These are phyloP conservation scores for Amylostereum areolatum DNA, from an alignment of 1,284 basidiomycete genomes.

Conservation along the genomic window DNA sequence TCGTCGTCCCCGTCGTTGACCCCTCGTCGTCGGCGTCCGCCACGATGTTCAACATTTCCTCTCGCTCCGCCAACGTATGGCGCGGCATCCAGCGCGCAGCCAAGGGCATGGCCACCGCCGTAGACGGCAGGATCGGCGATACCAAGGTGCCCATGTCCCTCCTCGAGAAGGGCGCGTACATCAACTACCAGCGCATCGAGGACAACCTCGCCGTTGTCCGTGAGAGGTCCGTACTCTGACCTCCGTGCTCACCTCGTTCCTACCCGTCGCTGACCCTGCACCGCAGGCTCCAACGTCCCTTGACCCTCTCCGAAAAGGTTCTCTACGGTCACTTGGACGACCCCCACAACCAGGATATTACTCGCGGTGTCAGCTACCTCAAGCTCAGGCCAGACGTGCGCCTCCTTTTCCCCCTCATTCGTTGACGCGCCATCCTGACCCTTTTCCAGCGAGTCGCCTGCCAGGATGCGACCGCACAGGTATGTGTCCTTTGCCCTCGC, in stretches of 20 bases:
- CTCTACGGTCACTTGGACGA: conserved; percentile 98
- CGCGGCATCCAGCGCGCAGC: conserved; percentile 54
- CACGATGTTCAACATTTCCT: conserved; percentile 68
- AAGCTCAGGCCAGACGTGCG: conserved; percentile 90
- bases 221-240: conserved; percentile 50
- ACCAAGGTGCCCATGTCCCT: conserved; percentile 91
- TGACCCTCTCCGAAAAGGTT: conserved; percentile 98
- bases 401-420: conserved; percentile 1
- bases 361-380: conserved; percentile 86
- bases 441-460: conserved; percentile 87
- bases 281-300: conserved; percentile 79
- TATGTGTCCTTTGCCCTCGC: conserved; percentile 16
- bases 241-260: neutral
- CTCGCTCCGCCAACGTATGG: conserved; percentile 52
- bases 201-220: conserved; percentile 88
- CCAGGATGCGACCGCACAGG: conserved; percentile 96
- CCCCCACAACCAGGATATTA: conserved; percentile 85
- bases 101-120: conserved; percentile 75
- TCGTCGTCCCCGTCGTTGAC: conserved; percentile 17
- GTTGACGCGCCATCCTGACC: conserved; percentile 4
- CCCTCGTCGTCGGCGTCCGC: conserved; percentile 18
- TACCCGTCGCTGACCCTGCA: conserved; percentile 1
- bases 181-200: conserved; percentile 98
- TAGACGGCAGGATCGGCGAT: conserved; percentile 74
- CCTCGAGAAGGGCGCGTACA: conserved; percentile 81